phyloP scores from a whole-genome alignment of 768 basidiomycete genomes.

The Pleurotus citrinopileatus region DNA sequence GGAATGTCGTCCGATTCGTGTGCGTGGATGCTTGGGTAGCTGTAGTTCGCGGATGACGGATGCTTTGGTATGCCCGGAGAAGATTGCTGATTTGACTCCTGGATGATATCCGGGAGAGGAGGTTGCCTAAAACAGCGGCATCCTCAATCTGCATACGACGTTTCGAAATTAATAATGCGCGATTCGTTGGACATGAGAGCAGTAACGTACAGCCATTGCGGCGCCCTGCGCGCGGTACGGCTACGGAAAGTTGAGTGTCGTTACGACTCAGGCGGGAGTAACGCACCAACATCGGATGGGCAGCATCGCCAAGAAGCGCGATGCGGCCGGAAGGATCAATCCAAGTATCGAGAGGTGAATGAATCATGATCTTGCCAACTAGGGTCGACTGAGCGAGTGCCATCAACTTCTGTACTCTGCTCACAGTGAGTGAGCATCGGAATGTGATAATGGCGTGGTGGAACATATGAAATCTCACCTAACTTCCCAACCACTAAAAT shows the following conservation, averaged over 20 bases:
- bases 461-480: constrained; percentile 24
- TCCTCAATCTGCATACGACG: constrained; percentile 50
- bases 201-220: constrained; percentile 43
- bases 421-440: not conserved
- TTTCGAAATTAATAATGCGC: not conserved
- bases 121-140: constrained; percentile 44
- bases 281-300: constrained; percentile 55
- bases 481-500: constrained; percentile 46
- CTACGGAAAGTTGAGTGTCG: constrained; percentile 18
- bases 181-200: not conserved
- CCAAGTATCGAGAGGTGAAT: constrained; percentile 45
- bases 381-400: constrained; percentile 38
- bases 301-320: constrained; percentile 48
- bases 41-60: constrained; percentile 49
- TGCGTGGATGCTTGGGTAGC: constrained; percentile 47
- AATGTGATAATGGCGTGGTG: not conserved
- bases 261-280: not conserved
- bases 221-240: constrained; percentile 56
- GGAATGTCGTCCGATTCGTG: constrained; percentile 52
- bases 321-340: constrained; percentile 38
- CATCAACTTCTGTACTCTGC: constrained; percentile 42
- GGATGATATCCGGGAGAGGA: constrained; percentile 47
- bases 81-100: constrained; percentile 42
- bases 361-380: constrained; percentile 45
- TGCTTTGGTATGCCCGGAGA: constrained; percentile 48